Evolutionary conservation across 176 grass and related monocot species (phyloP), one percentile per base, ranked within the genome.

Genomic region (Avena eriantha): DNA sequence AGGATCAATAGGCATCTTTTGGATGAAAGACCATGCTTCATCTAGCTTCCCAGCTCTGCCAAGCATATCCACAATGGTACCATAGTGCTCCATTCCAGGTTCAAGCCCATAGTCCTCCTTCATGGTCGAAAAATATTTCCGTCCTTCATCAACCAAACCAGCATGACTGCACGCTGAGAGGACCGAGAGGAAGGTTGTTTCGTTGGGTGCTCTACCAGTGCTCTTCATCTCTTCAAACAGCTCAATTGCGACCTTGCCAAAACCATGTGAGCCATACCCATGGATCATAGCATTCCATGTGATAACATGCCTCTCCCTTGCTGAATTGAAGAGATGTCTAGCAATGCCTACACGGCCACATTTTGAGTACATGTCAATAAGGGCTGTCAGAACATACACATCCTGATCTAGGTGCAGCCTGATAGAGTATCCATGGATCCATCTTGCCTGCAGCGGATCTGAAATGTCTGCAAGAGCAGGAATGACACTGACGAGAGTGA

Each of bases 281-380:
- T 92, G 88, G 33, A 95, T 88, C 93, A 95, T 92, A 0, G 86
- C 88, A 39, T 95, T 95, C 93, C 93, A 94, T n/a, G 84, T 89
- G n/a, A 89, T 90, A 26, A 92, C 89, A 79, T 94, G 92, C 29
- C 73, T 94, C 72, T 83, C 86, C 50, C 50, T 67, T 65, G 82
- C 83, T 2, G 78, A 78, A 94, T 88, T 47, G 46, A 94, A 94
- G 78, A 94, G 89, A n/a, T 24, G 72, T 82, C 87, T 83, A 29
- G 92, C 92, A 58, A 80, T 69, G 14, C 5, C 36, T 36, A 92
- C 82, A 3, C 66, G 50, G 6, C 92, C 90, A 34, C 85, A 91
- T 51, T 92, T 94, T 1, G 88, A 70, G 4, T 95, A 95, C 85
- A 92, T 86, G 79, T 92, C 85, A 10, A 95, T 54, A 23, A 92